Evolutionary conservation across 2,329 filamentous ascomycete genomes (phyloP).

Genomic region (Ophiostoma australiae): DNA sequence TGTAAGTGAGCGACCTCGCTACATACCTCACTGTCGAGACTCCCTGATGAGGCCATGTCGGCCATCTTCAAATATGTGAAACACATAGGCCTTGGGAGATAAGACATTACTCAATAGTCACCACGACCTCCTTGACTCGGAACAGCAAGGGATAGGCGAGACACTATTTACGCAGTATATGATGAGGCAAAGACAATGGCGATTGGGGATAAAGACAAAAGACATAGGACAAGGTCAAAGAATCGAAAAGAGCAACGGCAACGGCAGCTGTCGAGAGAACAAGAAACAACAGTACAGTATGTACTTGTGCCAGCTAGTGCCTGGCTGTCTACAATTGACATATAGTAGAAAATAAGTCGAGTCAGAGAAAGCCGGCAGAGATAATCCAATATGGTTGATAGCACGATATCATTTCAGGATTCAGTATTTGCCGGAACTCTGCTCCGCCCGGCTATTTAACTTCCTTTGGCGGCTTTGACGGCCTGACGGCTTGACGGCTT

Average conservation of each 20-base stretch:
- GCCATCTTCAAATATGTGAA: neutral
- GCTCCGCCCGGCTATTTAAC: neutral
- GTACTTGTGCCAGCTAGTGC: neutral
- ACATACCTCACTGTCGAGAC: neutral
- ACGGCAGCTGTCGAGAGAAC: slow-evolving; percentile 6
- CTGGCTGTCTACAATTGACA: neutral
- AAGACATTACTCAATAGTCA: neutral
- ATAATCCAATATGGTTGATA: neutral
- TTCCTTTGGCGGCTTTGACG: neutral
- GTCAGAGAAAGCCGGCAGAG: neutral
- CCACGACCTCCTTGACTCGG: neutral
- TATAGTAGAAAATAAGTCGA: neutral
- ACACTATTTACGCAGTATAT: neutral
- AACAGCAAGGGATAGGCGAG: neutral
- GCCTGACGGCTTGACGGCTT: neutral
- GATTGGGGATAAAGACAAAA: neutral
- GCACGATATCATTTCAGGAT: neutral
- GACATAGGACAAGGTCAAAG: neutral
- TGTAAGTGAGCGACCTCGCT: neutral
- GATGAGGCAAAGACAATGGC: neutral
- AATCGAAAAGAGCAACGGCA: neutral
- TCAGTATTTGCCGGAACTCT: neutral
- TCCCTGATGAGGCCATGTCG: neutral
- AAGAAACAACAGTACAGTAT: neutral
- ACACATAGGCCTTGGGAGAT: neutral